Percentiles rank a stretch among this genome's conserved stretches.
Conservation (phyloP, 768 basidiomycete species). For the Zangia roseola region DNA sequence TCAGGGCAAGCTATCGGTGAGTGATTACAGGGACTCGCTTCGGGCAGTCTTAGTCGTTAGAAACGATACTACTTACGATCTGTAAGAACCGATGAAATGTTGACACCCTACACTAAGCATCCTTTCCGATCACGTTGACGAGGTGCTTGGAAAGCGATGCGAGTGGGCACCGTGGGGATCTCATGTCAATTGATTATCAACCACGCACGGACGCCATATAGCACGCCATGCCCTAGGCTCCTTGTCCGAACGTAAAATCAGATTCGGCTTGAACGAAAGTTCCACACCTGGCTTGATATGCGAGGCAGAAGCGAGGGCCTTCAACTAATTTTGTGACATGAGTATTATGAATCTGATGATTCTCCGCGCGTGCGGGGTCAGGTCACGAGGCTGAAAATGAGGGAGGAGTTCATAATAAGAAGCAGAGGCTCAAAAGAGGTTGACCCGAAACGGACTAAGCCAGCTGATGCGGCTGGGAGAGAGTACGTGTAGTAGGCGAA, state of each 20-base stretch:
- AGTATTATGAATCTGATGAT: slow-evolving; percentile 24
- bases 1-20: slow-evolving; percentile 10
- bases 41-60: not conserved
- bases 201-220: slow-evolving; percentile 21
- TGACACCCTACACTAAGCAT: not conserved
- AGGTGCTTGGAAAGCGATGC: slow-evolving; percentile 1
- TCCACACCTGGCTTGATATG: slow-evolving; percentile 25
- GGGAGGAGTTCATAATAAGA: slow-evolving; percentile 17
- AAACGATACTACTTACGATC: not conserved
- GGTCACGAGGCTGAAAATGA: slow-evolving; percentile 20
- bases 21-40: not conserved
- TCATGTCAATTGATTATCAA: slow-evolving; percentile 14
- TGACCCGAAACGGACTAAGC: slow-evolving; percentile 3
- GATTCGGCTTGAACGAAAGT: slow-evolving; percentile 11
- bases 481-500: not conserved
- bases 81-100: not conserved
- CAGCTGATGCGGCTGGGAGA: slow-evolving; percentile 2
- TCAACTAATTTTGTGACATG: slow-evolving; percentile 20
- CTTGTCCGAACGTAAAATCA: slow-evolving; percentile 18
- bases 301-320: slow-evolving; percentile 21
- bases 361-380: slow-evolving; percentile 30
- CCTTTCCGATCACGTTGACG: not conserved
- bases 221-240: slow-evolving; percentile 4
- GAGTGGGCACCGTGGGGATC: slow-evolving; percentile 2
- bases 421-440: slow-evolving; percentile 7